Evolutionary conservation across 257 asterid genomes (phyloP), one percentile per base, ranked within the genome.

Genomic region (Solanum paucissectum): DNA sequence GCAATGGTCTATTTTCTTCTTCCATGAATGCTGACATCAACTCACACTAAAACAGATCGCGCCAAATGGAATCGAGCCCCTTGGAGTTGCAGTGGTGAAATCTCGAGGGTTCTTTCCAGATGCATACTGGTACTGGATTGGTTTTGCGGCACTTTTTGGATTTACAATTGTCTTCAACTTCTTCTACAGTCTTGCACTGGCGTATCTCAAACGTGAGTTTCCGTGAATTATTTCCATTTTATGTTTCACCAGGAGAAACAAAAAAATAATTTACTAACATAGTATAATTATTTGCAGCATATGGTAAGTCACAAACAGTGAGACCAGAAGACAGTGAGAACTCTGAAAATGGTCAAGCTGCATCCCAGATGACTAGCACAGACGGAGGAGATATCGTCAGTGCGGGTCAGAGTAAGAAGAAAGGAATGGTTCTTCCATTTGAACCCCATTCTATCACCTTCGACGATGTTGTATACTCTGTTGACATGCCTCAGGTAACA

Each of bases 351-450:
- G 83, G 18, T 46, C 52, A 73, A 73, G 55, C 6, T 32, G 38
- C 88, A 73, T 72, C 88, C 73, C 73, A 86, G n/a, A 60, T 69
- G 21, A 18, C 79, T 69, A 87, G 84, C 42, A 52, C 81, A 23
- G 69, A 20, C 86, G 88, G 90, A 86, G 58, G 88, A 69, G 92
- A 92, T 71, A 90, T 88, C 74, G 83, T 55, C 64, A 82, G 34
- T 14, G 93, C 87, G 77, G 90, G 89, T 4, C 52, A 91, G 79
- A 93, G 72, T 25, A 37, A 33, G 72, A 88, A 92, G 86, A 92
- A 79, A 82, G 98, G 98, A 91, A 93, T 95, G 98, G 91, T 97
- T 88, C 98, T 97, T 91, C 99, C 98, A 40, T 97, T 95, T 75
- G 98, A 94, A 88, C 98, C 99, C 4, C 98, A 96, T 89, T 94